These are phyloP conservation scores for Kazachstania taianensis DNA, from an alignment of 805 yeast species.

Conservation along the genomic window DNA sequence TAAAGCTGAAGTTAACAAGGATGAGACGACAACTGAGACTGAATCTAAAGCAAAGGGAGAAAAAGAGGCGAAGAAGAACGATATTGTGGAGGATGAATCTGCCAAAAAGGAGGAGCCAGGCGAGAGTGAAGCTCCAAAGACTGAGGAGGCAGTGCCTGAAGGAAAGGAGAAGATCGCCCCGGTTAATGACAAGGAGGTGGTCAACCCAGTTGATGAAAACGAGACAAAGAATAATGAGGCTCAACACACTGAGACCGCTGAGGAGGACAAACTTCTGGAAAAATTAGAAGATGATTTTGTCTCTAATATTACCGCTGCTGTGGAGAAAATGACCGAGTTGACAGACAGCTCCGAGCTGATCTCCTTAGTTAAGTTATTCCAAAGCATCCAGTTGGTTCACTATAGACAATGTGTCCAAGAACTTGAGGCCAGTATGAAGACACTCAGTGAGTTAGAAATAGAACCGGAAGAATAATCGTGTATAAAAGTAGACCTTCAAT, in stretches of 20 bases:
- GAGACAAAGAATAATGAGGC: slow-evolving; percentile 2
- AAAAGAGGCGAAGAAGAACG: neutral
- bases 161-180: neutral
- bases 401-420: slow-evolving; percentile 43
- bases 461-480: neutral
- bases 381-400: slow-evolving; percentile 59
- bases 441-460: slow-evolving; percentile 25
- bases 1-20: neutral
- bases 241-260: slow-evolving; percentile 10
- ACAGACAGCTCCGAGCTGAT: slow-evolving; percentile 59
- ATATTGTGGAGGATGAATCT: slow-evolving; percentile 5
- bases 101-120: neutral
- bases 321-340: slow-evolving; percentile 64
- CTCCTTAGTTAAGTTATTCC: slow-evolving; percentile 53
- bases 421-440: slow-evolving; percentile 37
- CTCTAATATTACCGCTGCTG: slow-evolving; percentile 67
- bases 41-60: neutral
- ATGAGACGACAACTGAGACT: neutral
- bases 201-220: too few relatives aligned
- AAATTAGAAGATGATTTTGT: slow-evolving; percentile 71
- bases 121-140: neutral
- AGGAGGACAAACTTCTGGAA: slow-evolving; percentile 37
- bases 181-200: too few relatives aligned
- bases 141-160: neutral
- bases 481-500: too few relatives aligned